Base-by-base conservation (phyloP, 257 asterid species). In the Solanum appendiculatum region DNA sequence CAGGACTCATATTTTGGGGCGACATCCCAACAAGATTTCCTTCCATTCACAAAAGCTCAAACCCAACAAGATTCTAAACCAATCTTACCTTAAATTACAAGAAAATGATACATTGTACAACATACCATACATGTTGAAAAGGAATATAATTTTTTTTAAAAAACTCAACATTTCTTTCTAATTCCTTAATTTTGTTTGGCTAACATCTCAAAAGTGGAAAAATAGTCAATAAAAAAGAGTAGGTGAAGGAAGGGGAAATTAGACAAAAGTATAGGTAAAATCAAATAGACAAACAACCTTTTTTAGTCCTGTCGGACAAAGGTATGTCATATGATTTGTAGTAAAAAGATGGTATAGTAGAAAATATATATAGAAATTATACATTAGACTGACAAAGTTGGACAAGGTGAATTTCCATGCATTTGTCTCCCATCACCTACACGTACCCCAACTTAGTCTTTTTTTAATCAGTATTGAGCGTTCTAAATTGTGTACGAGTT, bases 241-340 rank as follows among this genome's bases (percentile, higher is more conserved):
- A 29, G 69, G 85, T 58, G 37, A 42, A 23, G 0, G 78, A 15
- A 21, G 20, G 37, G 31, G 74, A 66, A 88, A 73, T 73, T 73
- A 88, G 92, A 88, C 89, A 90, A 88, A 86, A 87, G 23, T 48
- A 82, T 88, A 88, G 91, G 87, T 86, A 86, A 90, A 86, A 90
- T 88, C 88, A 86, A 88, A 84, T 85, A 82, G 87, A 83, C 86
- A 87, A 86, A 82, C 73, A 18, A 56, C 68, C 86, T 81, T 46
- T 87, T 42, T 51, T 77, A n/a, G 16, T 58, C 40, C 82, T 86
- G 86, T 72, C 70, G 89, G 88, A 42, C 82, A 68, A 58, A n/a
- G 78, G 86, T 75, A 69, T 86, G 60, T 69, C 85, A 78, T 73
- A 46, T 46, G 66, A 44, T 78, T 78, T 78, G 84, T 78, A 78